Base-by-base conservation (phyloP, 2,329 filamentous ascomycete species). In the Arthroderma sp. region DNA sequence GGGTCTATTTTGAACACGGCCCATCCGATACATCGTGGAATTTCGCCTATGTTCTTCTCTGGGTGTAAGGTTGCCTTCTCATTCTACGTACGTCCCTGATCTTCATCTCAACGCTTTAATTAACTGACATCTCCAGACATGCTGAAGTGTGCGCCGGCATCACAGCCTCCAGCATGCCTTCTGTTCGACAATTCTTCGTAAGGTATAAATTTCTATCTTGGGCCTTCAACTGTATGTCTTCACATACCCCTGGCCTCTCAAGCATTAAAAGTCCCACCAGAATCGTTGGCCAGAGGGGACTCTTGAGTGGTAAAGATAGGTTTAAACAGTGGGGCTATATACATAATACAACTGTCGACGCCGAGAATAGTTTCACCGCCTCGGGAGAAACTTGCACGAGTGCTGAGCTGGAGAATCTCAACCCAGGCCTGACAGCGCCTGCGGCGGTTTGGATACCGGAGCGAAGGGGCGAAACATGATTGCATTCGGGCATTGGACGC, bases 21-120 rank as follows among this genome's bases (percentile, higher is more conserved):
- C n/a, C 33, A 15, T 33, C n/a, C 28, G 40, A 42, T 42, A 32
- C 40, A 42, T 42, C 40, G 10, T 42, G 40, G 40, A 42, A 34
- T 29, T 30, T 42, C 31, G 40, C 30, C n/a, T 42, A 42, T 29
- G 40, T 42, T 34, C 30, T 42, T 9, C n/a, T 34, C 5, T 42
- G 40, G 40, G 10, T 22, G 40, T 42, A 34, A 42, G 40, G 4
- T 5, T 27, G 5, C 40, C 40, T 10, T 15, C n/a, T 9, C 9
- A 15, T 15, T 11, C 29, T n/a, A 15, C 30, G 8, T 7, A 5
- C 28, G n/a, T 6, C 15, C n/a, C 2, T 22, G 15, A 22, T 22
- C 5, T 40, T 15, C 4, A 8, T 6, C 5, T 15, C 9, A 29
- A n/a, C 8, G 30, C 5, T 15, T 29, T 42, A 42, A 34, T 32